Evolutionary conservation across 106 monocot genomes (phyloP).

Genomic region (Acorus gramineus): DNA sequence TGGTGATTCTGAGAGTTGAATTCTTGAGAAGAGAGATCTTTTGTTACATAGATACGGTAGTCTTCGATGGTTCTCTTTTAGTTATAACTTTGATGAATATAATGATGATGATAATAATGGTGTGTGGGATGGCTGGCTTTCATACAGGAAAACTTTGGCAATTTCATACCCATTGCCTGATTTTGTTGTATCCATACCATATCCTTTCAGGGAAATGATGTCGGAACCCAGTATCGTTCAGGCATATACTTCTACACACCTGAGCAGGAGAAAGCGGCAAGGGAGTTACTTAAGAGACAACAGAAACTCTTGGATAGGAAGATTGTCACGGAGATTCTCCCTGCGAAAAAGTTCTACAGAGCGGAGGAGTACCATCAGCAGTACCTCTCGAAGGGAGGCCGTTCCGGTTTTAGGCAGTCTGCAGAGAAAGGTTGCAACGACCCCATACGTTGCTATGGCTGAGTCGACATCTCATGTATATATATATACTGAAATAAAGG

Average conservation of each 20-base stretch:
- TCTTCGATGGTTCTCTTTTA: no score
- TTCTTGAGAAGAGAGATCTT: no score
- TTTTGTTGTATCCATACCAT: background rate
- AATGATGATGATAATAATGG: no score
- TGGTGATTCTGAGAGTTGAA: no score
- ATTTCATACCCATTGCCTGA: background rate
- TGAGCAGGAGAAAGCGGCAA: slow-evolving; percentile 79
- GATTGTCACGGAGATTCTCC: slow-evolving; percentile 93
- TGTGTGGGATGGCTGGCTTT: no score
- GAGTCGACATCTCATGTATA: background rate
- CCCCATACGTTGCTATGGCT: slow-evolving; percentile 94
- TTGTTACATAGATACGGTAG: no score
- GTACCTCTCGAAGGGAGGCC: slow-evolving; percentile 87
- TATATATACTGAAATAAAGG: no score
- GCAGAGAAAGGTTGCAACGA: slow-evolving; percentile 77
- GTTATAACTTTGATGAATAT: no score
- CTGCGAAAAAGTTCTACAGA: slow-evolving; percentile 82
- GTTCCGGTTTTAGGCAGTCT: slow-evolving; percentile 77
- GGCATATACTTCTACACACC: slow-evolving; percentile 92
- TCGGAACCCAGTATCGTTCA: slow-evolving; percentile 90
- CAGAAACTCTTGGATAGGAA: slow-evolving; percentile 64
- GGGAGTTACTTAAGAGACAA: slow-evolving; percentile 56
- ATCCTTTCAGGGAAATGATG: slow-evolving; percentile 73
- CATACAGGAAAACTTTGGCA: background rate
- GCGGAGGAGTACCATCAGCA: slow-evolving; percentile 99